Evolutionary conservation across 495 filamentous ascomycete species (phyloP), one percentile per base, ranked within the genome.

Genomic region (Penicillium odoratum): DNA sequence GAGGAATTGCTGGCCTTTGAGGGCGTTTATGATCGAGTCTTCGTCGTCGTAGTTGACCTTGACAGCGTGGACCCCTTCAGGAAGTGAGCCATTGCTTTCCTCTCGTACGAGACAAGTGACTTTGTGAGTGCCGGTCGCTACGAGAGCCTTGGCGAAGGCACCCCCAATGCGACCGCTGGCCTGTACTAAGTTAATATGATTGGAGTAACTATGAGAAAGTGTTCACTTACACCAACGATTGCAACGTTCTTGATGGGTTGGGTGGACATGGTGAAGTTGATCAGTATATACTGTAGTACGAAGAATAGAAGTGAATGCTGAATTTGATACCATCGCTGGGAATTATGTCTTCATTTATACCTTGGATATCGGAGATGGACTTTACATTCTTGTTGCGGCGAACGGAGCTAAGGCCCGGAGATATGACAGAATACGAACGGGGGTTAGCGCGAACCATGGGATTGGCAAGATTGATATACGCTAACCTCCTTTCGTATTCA

Each of bases 111-210:
- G 63, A 30, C 77, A 83, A 2, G 82, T 85, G 51, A 86, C 59
- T 11, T 66, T 78, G 65, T 83, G 78, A 29, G 73, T 80, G 36
- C 80, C 77, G 7, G 69, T 75, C 40, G 75, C 66, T 34, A 83
- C 64, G 3, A 85, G 72, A 9, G 70, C 73, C 7, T 76, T 55
- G n/a, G 81, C 69, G 46, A 90, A 81, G 59, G 67, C 72, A 36
- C 71, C 75, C 48, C 88, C 88, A 31, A 80, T 59, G 26, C 76
- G 77, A 49, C 88, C 88, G 50, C 73, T 78, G 5, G 82, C 84
- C 84, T 88, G 18, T 15, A 26, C 13, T n/a, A 30, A 48, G 34
- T 60, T 51, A 59, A 54, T 34, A 13, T n/a, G 1, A 46, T 4
- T 34, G 7, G 7, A 10, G 16, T 30, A 9, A 25, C 9, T 1